phyloP scores from a whole-genome alignment of 2,329 filamentous ascomycete genomes.

The Ascosphaera aggregata region DNA sequence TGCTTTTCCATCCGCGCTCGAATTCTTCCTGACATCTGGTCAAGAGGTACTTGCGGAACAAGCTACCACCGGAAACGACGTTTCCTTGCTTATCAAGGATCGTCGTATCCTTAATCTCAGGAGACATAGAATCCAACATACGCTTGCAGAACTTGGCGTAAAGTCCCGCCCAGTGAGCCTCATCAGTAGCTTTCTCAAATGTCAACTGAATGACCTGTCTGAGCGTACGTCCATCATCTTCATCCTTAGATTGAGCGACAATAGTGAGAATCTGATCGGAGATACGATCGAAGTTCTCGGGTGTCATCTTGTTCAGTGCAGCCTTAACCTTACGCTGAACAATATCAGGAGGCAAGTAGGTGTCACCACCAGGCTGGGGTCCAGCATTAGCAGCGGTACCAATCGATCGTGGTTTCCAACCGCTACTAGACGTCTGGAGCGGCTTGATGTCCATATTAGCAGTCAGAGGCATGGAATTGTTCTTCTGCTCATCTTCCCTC shows the following conservation, averaged over 20 bases:
- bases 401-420: slow-evolving; percentile 76
- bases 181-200: slow-evolving; percentile 96
- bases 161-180: slow-evolving; percentile 96
- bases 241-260: slow-evolving; percentile 84
- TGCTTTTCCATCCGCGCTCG: slow-evolving; percentile 87
- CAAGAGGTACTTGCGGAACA: slow-evolving; percentile 96
- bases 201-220: slow-evolving; percentile 97
- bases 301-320: slow-evolving; percentile 98
- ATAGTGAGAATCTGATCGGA: slow-evolving; percentile 82
- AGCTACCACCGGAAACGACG: slow-evolving; percentile 69
- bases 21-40: slow-evolving; percentile 99
- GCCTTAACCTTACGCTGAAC: slow-evolving; percentile 99
- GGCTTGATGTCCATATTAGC: slow-evolving; percentile 60
- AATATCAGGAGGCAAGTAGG: slow-evolving; percentile 63
- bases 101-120: slow-evolving; percentile 84
- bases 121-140: slow-evolving; percentile 88
- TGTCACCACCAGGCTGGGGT: slow-evolving; percentile 24
- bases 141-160: slow-evolving; percentile 97
- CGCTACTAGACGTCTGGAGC: slow-evolving; percentile 44
- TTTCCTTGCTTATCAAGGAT: slow-evolving; percentile 79
- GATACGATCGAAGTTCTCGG: slow-evolving; percentile 95
- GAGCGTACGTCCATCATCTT: slow-evolving; percentile 78
- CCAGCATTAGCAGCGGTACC: slow-evolving; percentile 21
- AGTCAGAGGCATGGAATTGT: slow-evolving; percentile 82
- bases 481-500: slow-evolving; percentile 42